Evolutionary conservation across 495 filamentous ascomycete genomes (phyloP).

Genomic region (Lindgomyces ingoldianus): DNA sequence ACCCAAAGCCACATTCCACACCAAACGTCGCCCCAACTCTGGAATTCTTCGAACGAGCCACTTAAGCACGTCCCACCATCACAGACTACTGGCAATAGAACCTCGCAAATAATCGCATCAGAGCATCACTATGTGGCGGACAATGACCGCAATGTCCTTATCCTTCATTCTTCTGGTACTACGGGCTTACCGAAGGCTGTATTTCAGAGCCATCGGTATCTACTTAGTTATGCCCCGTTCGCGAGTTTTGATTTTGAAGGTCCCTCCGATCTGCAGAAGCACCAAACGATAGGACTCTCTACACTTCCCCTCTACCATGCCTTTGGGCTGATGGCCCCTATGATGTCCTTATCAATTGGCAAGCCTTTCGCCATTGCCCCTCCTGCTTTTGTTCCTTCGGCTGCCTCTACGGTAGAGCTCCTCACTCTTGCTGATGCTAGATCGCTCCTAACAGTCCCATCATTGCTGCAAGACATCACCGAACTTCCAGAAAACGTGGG

Average conservation of each 20-base stretch:
- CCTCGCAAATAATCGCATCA: not conserved
- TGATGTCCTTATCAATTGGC: constrained; percentile 47
- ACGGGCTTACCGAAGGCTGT: constrained; percentile 56
- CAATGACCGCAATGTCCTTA: constrained; percentile 44
- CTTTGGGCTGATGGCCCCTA: constrained; percentile 50
- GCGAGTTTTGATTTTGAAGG: constrained; percentile 44
- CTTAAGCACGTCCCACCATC: too few relatives aligned
- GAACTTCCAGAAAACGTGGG: constrained; percentile 36
- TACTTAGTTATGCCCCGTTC: constrained; percentile 46
- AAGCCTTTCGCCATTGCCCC: constrained; percentile 48
- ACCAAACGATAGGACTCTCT: constrained; percentile 36
- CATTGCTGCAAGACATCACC: constrained; percentile 51
- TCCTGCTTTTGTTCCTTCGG: constrained; percentile 39
- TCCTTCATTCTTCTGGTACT: constrained; percentile 53
- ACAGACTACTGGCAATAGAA: not conserved
- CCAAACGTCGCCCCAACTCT: too few relatives aligned
- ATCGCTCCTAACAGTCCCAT: constrained; percentile 52
- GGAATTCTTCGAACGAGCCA: too few relatives aligned
- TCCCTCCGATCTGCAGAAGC: constrained; percentile 38
- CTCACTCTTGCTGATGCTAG: constrained; percentile 25
- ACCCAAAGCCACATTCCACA: too few relatives aligned
- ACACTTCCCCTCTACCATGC: constrained; percentile 51
- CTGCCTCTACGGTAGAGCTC: constrained; percentile 40
- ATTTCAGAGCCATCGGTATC: constrained; percentile 47
- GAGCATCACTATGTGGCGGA: not conserved